A percentile compares a stretch with the other conserved stretches of the same genome.
Conservation (phyloP, 2,329 filamentous ascomycete species). For the Metarhizium guizhouense region DNA sequence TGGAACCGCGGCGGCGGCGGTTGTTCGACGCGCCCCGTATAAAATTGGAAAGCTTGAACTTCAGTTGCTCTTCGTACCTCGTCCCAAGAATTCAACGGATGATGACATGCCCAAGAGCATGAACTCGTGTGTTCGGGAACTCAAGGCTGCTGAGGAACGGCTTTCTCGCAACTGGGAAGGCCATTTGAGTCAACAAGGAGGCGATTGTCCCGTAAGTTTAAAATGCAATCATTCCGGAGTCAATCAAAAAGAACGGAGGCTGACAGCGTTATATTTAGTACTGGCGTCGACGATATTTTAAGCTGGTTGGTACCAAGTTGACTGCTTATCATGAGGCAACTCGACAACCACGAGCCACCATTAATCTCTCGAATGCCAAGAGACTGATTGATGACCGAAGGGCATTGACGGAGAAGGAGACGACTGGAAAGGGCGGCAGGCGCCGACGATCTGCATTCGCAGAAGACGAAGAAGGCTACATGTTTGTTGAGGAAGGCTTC, state of each 20-base stretch:
- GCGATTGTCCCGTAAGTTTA: constrained; percentile 83
- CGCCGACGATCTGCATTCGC: constrained; percentile 92
- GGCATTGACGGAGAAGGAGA: constrained; percentile 75
- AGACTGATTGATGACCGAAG: constrained; percentile 90
- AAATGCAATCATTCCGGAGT: neutral
- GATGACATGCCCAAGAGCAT: constrained; percentile 99
- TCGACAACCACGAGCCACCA: constrained; percentile 88
- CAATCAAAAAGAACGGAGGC: constrained; percentile 9
- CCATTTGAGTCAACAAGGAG: constrained; percentile 88
- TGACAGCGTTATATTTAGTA: constrained; percentile 52
- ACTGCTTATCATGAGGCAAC: constrained; percentile 96
- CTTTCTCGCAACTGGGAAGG: constrained; percentile 76
- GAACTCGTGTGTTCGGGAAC: constrained; percentile 89
- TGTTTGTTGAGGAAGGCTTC: constrained; percentile 99
- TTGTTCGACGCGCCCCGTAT: constrained; percentile 85
- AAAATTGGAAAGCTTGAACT: constrained; percentile 90
- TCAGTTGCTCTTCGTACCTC: constrained; percentile 89
- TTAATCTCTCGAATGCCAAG: constrained; percentile 88
- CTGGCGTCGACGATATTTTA: constrained; percentile 97
- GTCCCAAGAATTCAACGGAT: constrained; percentile 75
- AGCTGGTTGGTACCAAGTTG: constrained; percentile 79
- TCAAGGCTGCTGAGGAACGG: constrained; percentile 80
- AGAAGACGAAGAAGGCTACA: constrained; percentile 97
- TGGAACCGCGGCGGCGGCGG: constrained; percentile 52
- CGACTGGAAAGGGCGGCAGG: constrained; percentile 63